A percentile compares a stretch with the other conserved stretches of the same genome.
These are phyloP conservation scores for Coemansia sp. DNA, from an alignment of 192 early-diverging fungal species.

Conservation along the genomic window DNA sequence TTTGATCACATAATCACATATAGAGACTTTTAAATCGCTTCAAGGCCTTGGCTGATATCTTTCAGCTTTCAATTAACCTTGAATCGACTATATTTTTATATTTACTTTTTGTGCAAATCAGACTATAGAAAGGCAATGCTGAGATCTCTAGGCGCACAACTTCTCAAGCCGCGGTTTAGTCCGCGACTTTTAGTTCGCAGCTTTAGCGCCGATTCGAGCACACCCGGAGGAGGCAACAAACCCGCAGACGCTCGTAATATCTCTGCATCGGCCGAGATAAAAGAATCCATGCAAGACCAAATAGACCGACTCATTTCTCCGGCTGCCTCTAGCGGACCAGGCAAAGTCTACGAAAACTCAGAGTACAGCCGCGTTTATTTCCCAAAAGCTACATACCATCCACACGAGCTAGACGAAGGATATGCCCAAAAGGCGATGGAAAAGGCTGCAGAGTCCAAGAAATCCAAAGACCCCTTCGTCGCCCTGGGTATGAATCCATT, in stretches of 20 bases:
- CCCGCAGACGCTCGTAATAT: neutral
- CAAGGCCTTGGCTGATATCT: neutral
- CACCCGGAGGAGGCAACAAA: neutral
- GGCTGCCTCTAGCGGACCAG: neutral
- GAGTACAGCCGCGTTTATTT: constrained; percentile 16
- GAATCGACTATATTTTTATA: neutral
- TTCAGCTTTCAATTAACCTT: neutral
- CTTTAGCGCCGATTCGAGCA: constrained; percentile 7
- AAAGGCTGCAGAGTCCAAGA: neutral
- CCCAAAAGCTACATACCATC: constrained; percentile 31
- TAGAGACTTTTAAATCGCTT: too few species aligned
- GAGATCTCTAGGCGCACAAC: neutral
- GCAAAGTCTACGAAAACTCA: constrained; percentile 22
- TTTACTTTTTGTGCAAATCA: neutral
- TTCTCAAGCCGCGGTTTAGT: constrained; percentile 1
- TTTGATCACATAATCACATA: neutral
- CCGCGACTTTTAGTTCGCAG: neutral
- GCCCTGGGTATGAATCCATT: constrained; percentile 44
- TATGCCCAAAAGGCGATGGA: constrained; percentile 4
- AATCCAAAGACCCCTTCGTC: constrained; percentile 40
- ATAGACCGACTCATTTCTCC: constrained; percentile 16
- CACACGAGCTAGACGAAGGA: constrained; percentile 35
- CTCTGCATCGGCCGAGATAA: neutral
- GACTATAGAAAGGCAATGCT: constrained; percentile 7
- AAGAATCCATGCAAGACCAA: constrained; percentile 13